These are phyloP conservation scores for Hyaloperonospora arabidopsidis DNA, from an alignment of 352 stramenopile genomes.

Conservation along the genomic window DNA sequence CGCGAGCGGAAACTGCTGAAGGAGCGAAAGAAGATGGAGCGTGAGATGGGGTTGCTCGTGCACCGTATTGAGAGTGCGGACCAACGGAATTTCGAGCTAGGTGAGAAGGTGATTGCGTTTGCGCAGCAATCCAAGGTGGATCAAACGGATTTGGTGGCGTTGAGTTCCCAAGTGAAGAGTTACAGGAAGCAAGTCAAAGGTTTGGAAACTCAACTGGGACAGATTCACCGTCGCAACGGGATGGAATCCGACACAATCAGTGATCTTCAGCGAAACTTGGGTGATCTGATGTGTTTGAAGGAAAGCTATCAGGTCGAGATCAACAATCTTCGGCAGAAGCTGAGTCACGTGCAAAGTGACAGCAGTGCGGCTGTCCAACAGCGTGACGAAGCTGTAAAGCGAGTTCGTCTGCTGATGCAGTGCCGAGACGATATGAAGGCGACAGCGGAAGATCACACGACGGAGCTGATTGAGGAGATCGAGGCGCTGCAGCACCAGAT, in stretches of 20 bases:
- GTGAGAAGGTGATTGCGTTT: constrained; percentile 51
- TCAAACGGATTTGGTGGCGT: constrained; percentile 47
- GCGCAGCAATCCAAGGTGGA: constrained; percentile 53
- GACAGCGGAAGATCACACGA: constrained; percentile 52
- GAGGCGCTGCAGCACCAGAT: constrained; percentile 56
- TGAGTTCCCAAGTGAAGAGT: constrained; percentile 57
- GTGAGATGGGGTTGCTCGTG: constrained; percentile 43
- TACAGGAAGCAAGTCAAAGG: constrained; percentile 48
- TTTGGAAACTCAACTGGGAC: constrained; percentile 34
- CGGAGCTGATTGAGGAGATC: constrained; percentile 61
- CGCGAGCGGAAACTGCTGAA: constrained; percentile 50
- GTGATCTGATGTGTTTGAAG: constrained; percentile 37
- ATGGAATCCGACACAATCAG: constrained; percentile 25
- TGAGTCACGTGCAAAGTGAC: constrained; percentile 39
- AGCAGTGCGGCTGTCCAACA: constrained; percentile 40
- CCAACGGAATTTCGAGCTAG: constrained; percentile 47
- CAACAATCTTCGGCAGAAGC: constrained; percentile 29
- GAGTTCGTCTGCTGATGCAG: constrained; percentile 44
- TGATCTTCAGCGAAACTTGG: constrained; percentile 37
- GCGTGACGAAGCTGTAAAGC: constrained; percentile 52
- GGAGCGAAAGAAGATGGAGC: constrained; percentile 51
- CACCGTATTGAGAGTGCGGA: constrained; percentile 44
- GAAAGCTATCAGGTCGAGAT: constrained; percentile 53
- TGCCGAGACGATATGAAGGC: constrained; percentile 61
- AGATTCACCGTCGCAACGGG: constrained; percentile 19